These are phyloP conservation scores for Rhizopogon salebrosus DNA, from an alignment of 768 basidiomycete genomes.

Conservation along the genomic window DNA sequence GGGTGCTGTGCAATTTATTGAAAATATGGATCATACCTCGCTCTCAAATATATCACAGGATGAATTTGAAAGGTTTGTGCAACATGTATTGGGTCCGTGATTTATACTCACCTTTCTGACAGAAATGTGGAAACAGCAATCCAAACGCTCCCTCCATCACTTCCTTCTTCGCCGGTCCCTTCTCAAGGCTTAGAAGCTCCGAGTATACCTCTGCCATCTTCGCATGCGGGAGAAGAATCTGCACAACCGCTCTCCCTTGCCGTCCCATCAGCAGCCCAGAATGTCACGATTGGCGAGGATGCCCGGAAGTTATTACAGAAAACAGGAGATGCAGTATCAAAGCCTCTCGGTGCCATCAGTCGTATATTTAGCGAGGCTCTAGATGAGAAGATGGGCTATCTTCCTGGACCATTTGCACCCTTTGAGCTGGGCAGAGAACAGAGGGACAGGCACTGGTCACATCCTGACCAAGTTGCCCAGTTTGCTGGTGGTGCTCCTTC, in stretches of 20 bases:
- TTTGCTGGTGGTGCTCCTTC: conserved; percentile 16
- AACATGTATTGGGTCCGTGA: neutral
- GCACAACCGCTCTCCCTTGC: conserved; percentile 73
- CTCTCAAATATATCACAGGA: conserved; percentile 91
- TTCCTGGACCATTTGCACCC: conserved; percentile 67
- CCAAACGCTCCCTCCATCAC: conserved; percentile 34
- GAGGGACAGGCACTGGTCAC: conserved; percentile 32
- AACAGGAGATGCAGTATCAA: conserved; percentile 87
- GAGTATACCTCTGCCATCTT: conserved; percentile 29
- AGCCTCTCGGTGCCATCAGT: conserved; percentile 84
- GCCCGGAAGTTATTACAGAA: conserved; percentile 81
- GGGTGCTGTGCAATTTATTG: conserved; percentile 96
- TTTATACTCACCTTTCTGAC: conserved; percentile 5
- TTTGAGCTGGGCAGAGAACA: conserved; percentile 57
- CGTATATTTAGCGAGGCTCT: conserved; percentile 84
- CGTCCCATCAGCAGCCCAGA: conserved; percentile 33
- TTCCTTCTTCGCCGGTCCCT: conserved; percentile 27
- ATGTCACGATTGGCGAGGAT: conserved; percentile 46
- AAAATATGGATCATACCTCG: conserved; percentile 95
- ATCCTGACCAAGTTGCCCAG: conserved; percentile 32
- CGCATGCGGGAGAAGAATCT: conserved; percentile 84
- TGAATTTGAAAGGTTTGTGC: conserved; percentile 76
- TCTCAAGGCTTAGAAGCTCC: conserved; percentile 33
- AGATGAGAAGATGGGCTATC: conserved; percentile 60
- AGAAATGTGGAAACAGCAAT: conserved; percentile 62